A percentile compares a stretch with the other conserved stretches of the same genome.
phyloP scores from a whole-genome alignment of 192 early-diverging fungal genomes.

The Kickxella alabastrina region DNA sequence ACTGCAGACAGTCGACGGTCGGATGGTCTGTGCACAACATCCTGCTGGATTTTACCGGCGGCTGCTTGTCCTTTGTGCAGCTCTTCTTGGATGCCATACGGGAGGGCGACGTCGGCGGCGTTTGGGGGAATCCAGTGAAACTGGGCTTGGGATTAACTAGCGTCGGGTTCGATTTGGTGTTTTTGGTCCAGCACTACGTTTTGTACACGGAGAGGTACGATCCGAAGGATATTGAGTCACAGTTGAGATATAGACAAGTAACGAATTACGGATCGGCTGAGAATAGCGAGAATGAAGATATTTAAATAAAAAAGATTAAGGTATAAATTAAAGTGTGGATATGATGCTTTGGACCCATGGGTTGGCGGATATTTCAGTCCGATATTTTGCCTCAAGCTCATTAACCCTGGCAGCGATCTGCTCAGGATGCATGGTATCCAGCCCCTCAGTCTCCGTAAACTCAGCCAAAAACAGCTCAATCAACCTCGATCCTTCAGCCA shows the following conservation, averaged over 20 bases:
- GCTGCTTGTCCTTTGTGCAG: slow-evolving; percentile 70
- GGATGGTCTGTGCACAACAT: slow-evolving; percentile 93
- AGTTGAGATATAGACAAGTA: not conserved
- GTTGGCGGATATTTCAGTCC: slow-evolving; percentile 55
- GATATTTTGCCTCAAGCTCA: slow-evolving; percentile 56
- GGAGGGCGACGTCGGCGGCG: slow-evolving; percentile 49
- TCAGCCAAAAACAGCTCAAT: slow-evolving; percentile 55
- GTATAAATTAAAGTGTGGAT: slow-evolving; percentile 36
- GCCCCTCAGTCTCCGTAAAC: slow-evolving; percentile 40
- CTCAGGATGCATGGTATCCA: slow-evolving; percentile 38
- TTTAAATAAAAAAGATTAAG: no score
- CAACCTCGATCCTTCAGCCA: slow-evolving; percentile 23
- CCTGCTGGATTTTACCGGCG: slow-evolving; percentile 83
- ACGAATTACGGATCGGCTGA: slow-evolving; percentile 27
- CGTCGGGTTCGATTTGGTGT: slow-evolving; percentile 79
- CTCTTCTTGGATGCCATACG: slow-evolving; percentile 68
- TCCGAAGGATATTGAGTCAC: slow-evolving; percentile 21
- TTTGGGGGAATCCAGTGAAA: slow-evolving; percentile 63
- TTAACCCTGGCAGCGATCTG: slow-evolving; percentile 37
- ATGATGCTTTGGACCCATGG: slow-evolving; percentile 62
- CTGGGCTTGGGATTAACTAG: slow-evolving; percentile 74
- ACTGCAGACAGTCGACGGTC: slow-evolving; percentile 65
- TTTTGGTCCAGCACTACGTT: slow-evolving; percentile 80
- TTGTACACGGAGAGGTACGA: slow-evolving; percentile 53
- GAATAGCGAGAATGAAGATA: slow-evolving; percentile 11